Evolutionary conservation across 352 stramenopile genomes (phyloP).

Genomic region (Aphanomyces astaci): DNA sequence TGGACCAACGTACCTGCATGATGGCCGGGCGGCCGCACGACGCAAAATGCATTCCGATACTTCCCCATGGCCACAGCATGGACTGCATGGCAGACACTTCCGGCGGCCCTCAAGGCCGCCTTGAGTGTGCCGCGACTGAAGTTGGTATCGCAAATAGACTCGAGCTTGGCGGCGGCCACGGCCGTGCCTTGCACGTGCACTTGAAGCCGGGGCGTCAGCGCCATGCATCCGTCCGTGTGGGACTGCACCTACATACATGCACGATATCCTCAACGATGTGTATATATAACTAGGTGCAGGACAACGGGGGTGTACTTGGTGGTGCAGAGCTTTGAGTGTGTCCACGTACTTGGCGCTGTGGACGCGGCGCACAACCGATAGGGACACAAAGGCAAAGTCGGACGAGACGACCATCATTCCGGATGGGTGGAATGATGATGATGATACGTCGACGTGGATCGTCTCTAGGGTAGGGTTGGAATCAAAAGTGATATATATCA

Average conservation of each 20-base stretch:
- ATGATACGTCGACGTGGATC: too few relatives aligned
- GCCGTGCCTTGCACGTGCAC: conserved; percentile 21
- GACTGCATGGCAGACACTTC: conserved; percentile 51
- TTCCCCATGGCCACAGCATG: conserved; percentile 26
- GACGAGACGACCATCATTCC: conserved; percentile 64
- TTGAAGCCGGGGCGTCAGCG: conserved; percentile 25
- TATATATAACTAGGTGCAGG: too few relatives aligned
- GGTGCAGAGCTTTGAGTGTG: conserved; percentile 82
- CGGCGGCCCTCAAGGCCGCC: conserved; percentile 48
- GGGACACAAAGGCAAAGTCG: conserved; percentile 70
- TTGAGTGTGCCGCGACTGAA: conserved; percentile 60
- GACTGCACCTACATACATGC: conserved; percentile 7
- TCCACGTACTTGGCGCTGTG: conserved; percentile 83
- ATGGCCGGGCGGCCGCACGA: conserved; percentile 69
- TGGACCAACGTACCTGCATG: conserved; percentile 25
- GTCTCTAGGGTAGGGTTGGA: too few relatives aligned
- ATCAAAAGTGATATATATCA: too few relatives aligned
- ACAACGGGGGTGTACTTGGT: conserved; percentile 46
- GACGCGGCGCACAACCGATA: conserved; percentile 69
- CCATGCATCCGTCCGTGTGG: conserved; percentile 8
- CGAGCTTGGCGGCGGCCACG: conserved; percentile 22
- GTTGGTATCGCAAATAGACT: conserved; percentile 37
- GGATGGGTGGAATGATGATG: too few relatives aligned
- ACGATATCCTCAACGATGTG: too few relatives aligned
- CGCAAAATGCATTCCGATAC: conserved; percentile 55